Conservation (phyloP, 305 asterid genomes). For the Salvia sclarea region DNA sequence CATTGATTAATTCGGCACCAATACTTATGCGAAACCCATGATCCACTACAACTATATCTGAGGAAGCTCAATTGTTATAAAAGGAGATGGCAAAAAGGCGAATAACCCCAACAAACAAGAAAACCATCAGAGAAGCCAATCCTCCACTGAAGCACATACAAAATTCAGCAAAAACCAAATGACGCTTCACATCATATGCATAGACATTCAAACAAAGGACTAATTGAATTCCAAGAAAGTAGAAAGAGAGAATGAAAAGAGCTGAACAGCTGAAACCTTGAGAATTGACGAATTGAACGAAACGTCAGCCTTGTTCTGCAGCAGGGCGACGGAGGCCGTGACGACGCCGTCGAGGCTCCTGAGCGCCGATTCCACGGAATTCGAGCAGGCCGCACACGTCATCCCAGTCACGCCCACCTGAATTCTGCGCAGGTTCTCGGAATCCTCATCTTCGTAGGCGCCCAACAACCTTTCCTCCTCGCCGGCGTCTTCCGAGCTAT, state of each 20-base stretch:
- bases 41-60: neutral
- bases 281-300: slow-evolving; percentile 50
- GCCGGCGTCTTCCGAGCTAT: slow-evolving; percentile 30
- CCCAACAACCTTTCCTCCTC: slow-evolving; percentile 62
- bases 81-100: too few relatives aligned
- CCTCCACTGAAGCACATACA: neutral
- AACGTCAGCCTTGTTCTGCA: slow-evolving; percentile 73
- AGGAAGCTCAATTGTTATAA: neutral
- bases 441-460: slow-evolving; percentile 42
- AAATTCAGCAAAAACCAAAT: neutral
- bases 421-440: slow-evolving; percentile 47
- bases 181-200: neutral
- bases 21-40: neutral
- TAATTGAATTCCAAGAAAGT: neutral
- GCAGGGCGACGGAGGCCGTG: slow-evolving; percentile 70
- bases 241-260: neutral
- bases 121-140: neutral
- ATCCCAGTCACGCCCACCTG: slow-evolving; percentile 72
- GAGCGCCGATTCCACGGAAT: slow-evolving; percentile 72
- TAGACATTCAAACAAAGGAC: neutral
- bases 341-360: slow-evolving; percentile 56
- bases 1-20: neutral
- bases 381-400: slow-evolving; percentile 89
- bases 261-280: slow-evolving; percentile 56
- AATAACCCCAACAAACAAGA: neutral